These are phyloP conservation scores for Gastrodia elata DNA, from an alignment of 106 monocot genomes.

Conservation along the genomic window DNA sequence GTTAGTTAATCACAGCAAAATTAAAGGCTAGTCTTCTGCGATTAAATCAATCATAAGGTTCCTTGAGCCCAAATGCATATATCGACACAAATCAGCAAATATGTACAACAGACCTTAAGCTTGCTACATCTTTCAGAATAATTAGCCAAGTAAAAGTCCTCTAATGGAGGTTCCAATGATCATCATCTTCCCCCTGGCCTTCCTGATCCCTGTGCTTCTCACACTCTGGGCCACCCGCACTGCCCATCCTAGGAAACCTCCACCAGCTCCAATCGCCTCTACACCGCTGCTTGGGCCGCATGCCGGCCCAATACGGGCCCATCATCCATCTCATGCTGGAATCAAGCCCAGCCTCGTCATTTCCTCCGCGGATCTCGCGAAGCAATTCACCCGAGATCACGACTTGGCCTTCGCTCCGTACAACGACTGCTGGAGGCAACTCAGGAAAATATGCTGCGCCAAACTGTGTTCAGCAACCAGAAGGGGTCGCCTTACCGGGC, in stretches of 20 bases:
- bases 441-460: slow-evolving; percentile 12
- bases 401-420: slow-evolving; percentile 16
- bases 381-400: slow-evolving; percentile 9
- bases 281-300: slow-evolving; percentile 5
- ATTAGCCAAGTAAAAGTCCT: too few relatives aligned
- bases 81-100: too few relatives aligned
- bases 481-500: slow-evolving; percentile 6
- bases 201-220: too few relatives aligned
- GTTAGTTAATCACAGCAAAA: too few relatives aligned
- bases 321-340: slow-evolving; percentile 17
- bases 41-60: too few relatives aligned
- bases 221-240: too few relatives aligned
- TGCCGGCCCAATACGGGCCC: slow-evolving; percentile 16
- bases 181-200: too few relatives aligned
- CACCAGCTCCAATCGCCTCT: slow-evolving; percentile 12
- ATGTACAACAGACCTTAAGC: too few relatives aligned
- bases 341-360: slow-evolving; percentile 10
- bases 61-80: too few relatives aligned
- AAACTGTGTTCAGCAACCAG: slow-evolving; percentile 14
- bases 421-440: slow-evolving; percentile 22
- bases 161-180: too few relatives aligned
- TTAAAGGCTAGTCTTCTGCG: too few relatives aligned
- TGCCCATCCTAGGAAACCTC: slow-evolving; percentile 19
- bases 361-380: slow-evolving; percentile 11
- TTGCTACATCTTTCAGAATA: too few relatives aligned